Evolutionary conservation across 2,329 filamentous ascomycete genomes (phyloP), one percentile per base, ranked within the genome.

Genomic region (Didymella sp.): DNA sequence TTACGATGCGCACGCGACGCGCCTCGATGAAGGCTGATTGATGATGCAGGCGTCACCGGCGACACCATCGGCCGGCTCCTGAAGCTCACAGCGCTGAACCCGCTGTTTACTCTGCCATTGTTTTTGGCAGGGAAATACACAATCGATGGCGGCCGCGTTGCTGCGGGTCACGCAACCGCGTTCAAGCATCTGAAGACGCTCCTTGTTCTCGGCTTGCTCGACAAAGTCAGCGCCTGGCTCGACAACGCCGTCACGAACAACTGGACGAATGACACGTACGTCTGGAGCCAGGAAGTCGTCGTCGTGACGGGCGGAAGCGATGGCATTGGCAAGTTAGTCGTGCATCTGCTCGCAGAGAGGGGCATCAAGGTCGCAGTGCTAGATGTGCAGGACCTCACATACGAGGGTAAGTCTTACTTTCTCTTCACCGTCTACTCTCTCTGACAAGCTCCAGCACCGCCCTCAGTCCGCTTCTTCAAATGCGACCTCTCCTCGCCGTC

Each of bases 231-330:
- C 67, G 72, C 70, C 13, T 85, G 80, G 72, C 73, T 87, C 12
- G 85, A 84, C 64, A 74, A 77, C 2, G 77, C 81, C 11, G 77
- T 78, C 4, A 55, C 79, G 45, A 84, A 84, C 69, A 84, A 81
- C 46, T 85, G 81, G 79, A 78, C 71, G 1, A 70, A 64, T 11
- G 85, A 86, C 66, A 76, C 71, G 37, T 89, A 88, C 75, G 81
- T 86, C 70, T 92, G 89, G 88, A 77, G 80, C 21, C 82, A 81
- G 48, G 89, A 92, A 77, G 81, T 92, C 47, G 87, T 90, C 2
- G 79, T 92, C 40, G 82, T 93, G 19, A 93, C 90, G 0, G 90
- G 91, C 7, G 90, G 90, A 7, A 86, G 87, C 38, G 85, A 85
- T 53, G 90, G 90, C 0, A 92, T 94, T 67, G 90, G 90, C 13